Base-by-base conservation (phyloP, 352 stramenopile species). In the Phytopythium oedochilum region DNA sequence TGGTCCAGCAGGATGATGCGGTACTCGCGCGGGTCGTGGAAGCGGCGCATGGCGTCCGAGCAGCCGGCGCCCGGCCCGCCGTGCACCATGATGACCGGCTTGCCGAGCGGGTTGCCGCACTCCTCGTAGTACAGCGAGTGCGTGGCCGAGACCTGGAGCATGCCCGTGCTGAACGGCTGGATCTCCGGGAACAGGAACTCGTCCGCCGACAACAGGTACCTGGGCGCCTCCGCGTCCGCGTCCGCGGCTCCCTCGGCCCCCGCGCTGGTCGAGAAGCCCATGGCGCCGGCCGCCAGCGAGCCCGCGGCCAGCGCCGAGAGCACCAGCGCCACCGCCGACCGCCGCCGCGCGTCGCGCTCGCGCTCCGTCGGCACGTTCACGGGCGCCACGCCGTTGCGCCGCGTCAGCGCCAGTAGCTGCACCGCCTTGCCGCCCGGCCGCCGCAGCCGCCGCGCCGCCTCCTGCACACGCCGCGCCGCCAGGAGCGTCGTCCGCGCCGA, bases 1-100 rank as follows among this genome's bases (percentile, higher is more conserved):
- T 98, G 95, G 73, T 98, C 95, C 28, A 98, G 61, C 26, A 98
- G 71, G 46, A 98, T 91, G 46, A 98, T 96, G 43, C 78, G 84
- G 62, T 97, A 98, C 15, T 91, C 73, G 23, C 76, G 57, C 20
- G 91, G 92, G 72, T 98, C 86, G 71, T 98, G 96, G 71, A 92
- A 98, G 46, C 86, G 88, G 22, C 87, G 81, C 83, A 97, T 96
- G 59, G 67, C 78, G 0, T 87, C 75, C 31, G 73, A 89, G 70
- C 90, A 98, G 34, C 88, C 93, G 2, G 84, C 87, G 12, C 95
- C 95, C 0, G 95, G 95, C 2, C 95, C 95, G 28, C 95, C 95
- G 66, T 98, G 95, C 25, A 98, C 80, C 65, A 98, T 90, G n/a
- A 98, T 79, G 32, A 95, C 94, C 6, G 91, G 88, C 61, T 93